phyloP scores from a whole-genome alignment of 2,329 filamentous ascomycete species.

The Colletotrichum lindemuthianum region DNA sequence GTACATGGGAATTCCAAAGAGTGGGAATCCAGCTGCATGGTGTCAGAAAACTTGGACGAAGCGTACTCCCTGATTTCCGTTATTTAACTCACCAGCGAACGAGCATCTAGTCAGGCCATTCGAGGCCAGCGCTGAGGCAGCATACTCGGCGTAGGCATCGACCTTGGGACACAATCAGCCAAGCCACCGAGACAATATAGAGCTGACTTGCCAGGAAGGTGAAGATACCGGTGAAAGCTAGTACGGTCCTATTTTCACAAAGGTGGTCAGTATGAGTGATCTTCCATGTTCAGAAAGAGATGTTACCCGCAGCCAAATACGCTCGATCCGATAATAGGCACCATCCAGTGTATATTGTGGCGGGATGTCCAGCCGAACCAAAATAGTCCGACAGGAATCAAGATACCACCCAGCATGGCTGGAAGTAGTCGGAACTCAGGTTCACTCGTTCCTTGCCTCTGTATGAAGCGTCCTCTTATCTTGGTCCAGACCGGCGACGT shows the following conservation, averaged over 20 bases:
- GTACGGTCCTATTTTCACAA: slow-evolving; percentile 66
- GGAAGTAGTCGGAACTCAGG: slow-evolving; percentile 88
- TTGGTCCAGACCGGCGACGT: slow-evolving; percentile 74
- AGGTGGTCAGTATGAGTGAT: no score
- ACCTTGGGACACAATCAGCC: slow-evolving; percentile 53
- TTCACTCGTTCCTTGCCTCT: slow-evolving; percentile 68
- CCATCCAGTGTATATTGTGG: slow-evolving; percentile 26
- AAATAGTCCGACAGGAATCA: slow-evolving; percentile 74
- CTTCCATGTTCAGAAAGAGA: slow-evolving; percentile 33
- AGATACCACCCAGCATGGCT: slow-evolving; percentile 75
- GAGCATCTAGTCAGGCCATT: slow-evolving; percentile 81
- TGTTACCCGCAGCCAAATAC: slow-evolving; percentile 77
- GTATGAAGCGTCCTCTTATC: slow-evolving; percentile 67
- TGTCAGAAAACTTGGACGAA: not conserved
- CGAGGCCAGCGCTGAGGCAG: slow-evolving; percentile 83
- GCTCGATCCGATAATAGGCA: slow-evolving; percentile 71
- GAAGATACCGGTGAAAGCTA: slow-evolving; percentile 85
- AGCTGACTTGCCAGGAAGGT: slow-evolving; percentile 78
- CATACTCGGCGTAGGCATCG: slow-evolving; percentile 81
- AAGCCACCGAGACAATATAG: not conserved
- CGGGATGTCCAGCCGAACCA: slow-evolving; percentile 37
- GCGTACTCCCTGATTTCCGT: no score
- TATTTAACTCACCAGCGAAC: slow-evolving; percentile 69
- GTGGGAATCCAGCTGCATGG: slow-evolving; percentile 72
- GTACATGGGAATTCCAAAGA: slow-evolving; percentile 81